Conservation (phyloP, 345 rosid genomes). For the Erysimum cheiranthoides region DNA sequence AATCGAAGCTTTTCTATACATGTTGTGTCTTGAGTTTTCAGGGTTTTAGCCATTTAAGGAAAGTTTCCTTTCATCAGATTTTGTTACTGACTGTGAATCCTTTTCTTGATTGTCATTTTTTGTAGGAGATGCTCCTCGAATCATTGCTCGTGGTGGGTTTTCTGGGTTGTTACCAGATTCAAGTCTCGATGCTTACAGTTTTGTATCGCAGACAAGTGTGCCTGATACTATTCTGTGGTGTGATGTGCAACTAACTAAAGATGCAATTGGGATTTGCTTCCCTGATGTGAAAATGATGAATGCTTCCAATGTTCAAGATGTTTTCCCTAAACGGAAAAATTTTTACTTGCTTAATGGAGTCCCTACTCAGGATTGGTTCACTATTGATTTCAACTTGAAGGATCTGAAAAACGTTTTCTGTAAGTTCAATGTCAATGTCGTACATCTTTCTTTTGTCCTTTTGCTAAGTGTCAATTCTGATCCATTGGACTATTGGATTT, state of each 20-base stretch:
- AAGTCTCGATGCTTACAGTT: slow-evolving; percentile 56
- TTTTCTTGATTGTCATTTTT: slow-evolving; percentile 24
- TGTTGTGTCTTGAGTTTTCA: neutral
- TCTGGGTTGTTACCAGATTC: slow-evolving; percentile 87
- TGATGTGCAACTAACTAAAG: slow-evolving; percentile 91
- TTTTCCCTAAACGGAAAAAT: slow-evolving; percentile 32
- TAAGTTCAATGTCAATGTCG: slow-evolving; percentile 51
- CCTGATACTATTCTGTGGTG: slow-evolving; percentile 64
- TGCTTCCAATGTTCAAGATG: slow-evolving; percentile 37
- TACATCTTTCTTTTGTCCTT: neutral
- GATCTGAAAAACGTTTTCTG: slow-evolving; percentile 52
- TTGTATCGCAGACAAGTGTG: slow-evolving; percentile 46
- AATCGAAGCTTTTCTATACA: neutral
- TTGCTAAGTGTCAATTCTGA: neutral
- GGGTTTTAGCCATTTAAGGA: neutral
- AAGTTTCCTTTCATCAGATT: slow-evolving; percentile 13
- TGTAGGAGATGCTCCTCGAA: slow-evolving; percentile 73
- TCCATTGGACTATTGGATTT: slow-evolving; percentile 4
- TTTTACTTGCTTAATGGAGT: slow-evolving; percentile 66
- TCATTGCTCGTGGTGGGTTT: slow-evolving; percentile 90
- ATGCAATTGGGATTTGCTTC: slow-evolving; percentile 72
- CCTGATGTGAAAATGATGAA: slow-evolving; percentile 67
- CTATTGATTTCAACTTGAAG: slow-evolving; percentile 65
- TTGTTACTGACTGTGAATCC: neutral
- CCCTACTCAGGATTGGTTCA: slow-evolving; percentile 61